A percentile compares a stretch with the other conserved stretches of the same genome.
phyloP scores from a whole-genome alignment of 1,139 yeast species.

The Debaryomycetaceae sp. region DNA sequence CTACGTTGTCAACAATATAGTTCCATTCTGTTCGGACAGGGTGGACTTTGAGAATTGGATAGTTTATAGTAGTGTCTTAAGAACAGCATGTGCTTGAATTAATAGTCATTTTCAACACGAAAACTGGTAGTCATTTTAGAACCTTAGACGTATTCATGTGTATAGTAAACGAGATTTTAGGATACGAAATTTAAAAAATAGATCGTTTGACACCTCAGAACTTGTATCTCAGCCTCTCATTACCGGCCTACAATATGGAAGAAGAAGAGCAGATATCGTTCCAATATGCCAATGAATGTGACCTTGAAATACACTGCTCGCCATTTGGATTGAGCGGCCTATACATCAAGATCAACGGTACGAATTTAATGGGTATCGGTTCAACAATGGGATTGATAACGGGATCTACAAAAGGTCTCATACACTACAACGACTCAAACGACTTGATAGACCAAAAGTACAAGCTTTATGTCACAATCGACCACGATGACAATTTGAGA shows the following conservation, averaged over 20 bases:
- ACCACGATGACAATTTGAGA: constrained; percentile 46
- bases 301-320: constrained; percentile 54
- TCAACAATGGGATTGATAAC: constrained; percentile 57
- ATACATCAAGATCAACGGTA: constrained; percentile 49
- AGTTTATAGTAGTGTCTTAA: not conserved
- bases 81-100: too few species aligned
- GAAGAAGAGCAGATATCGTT: constrained; percentile 26
- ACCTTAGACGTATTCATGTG: too few species aligned
- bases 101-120: too few species aligned
- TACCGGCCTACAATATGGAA: not conserved
- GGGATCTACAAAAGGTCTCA: constrained; percentile 48
- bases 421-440: constrained; percentile 49
- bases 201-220: not conserved
- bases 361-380: constrained; percentile 54
- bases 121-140: too few species aligned
- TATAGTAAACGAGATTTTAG: not conserved
- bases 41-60: constrained; percentile 10
- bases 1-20: constrained; percentile 27
- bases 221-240: not conserved
- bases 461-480: constrained; percentile 50
- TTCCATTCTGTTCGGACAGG: constrained; percentile 17
- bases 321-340: constrained; percentile 59
- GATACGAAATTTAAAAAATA: constrained; percentile 1
- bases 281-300: constrained; percentile 51
- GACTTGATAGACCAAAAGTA: constrained; percentile 49